Base-by-base conservation (phyloP, 176 grass and related monocot species). In the Oryza punctata region DNA sequence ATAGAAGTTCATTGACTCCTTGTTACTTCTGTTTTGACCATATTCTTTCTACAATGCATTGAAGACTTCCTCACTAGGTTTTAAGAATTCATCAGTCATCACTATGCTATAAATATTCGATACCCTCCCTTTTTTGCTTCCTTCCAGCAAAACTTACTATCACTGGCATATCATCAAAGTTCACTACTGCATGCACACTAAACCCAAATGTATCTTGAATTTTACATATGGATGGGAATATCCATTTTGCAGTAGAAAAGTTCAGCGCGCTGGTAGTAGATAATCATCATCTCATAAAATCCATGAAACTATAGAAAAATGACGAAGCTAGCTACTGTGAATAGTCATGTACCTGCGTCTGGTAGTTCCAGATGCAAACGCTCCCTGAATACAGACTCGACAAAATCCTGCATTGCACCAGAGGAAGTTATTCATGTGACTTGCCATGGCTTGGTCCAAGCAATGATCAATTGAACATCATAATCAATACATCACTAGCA, bases 311-410 rank as follows among this genome's bases (percentile, higher is more conserved):
- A 86, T 32, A 33, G 57, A 73, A 81, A 79, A 83, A 65, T 46
- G 21, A 57, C 10, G 8, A 35, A 19, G 33, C 2, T 38, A 43
- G 64, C 45, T 54, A 84, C 23, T 10, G 14, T 60, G 3, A 68
- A 10, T 11, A 43, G 29, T n/a, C 45, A 47, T 72, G 71, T 85
- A 93, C 96, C 96, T 98, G 96, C 6, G 96, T 91, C 60, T 98
- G 96, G 81, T 98, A 94, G 70, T 95, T 98, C 96, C 96, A 98
- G 79, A 98, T 94, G 87, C 96, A 93, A 33, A 98, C 96, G 40
- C 89, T 98, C 78, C 96, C 96, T 13, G 91, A 94, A 85, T 98
- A 98, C 63, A 98, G 89, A 87, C 96, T 98, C 23, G 89, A 87
- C 67, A 98, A 76, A 85, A 98, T 98, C 96, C 96, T 98, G 91